Conservation (phyloP, 2,329 filamentous ascomycete genomes). For the Akanthomyces uredinophilus region DNA sequence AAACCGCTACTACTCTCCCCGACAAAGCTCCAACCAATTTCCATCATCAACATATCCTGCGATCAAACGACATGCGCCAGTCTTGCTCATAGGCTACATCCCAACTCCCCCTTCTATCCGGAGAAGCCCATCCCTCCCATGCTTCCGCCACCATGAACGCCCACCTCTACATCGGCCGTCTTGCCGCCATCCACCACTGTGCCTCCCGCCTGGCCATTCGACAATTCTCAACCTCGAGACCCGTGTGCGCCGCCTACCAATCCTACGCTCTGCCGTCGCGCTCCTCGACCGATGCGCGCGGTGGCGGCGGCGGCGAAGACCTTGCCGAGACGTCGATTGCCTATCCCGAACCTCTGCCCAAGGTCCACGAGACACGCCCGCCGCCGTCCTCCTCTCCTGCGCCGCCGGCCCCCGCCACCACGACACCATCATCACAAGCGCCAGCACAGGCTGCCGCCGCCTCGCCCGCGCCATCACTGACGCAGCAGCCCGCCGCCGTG, state of each 20-base stretch:
- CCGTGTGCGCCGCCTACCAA: conserved; percentile 39
- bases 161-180: conserved; percentile 35
- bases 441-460: conserved; percentile 7
- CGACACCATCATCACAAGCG: conserved; percentile 13
- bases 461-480: conserved; percentile 9
- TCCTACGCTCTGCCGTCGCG: conserved; percentile 45
- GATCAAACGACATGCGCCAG: conserved; percentile 1
- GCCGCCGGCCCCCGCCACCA: conserved; percentile 18
- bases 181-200: conserved; percentile 35
- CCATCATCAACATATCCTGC: conserved; percentile 8
- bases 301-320: conserved; percentile 37
- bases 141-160: conserved; percentile 36
- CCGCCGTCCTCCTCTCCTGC: conserved; percentile 25
- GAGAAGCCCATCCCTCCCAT: conserved; percentile 20
- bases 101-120: neutral
- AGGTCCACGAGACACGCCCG: conserved; percentile 49
- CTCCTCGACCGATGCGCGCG: conserved; percentile 35
- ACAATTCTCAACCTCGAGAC: conserved; percentile 36
- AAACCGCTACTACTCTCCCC: neutral
- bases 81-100: neutral
- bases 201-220: conserved; percentile 35
- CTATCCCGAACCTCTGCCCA: conserved; percentile 40
- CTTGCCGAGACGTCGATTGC: conserved; percentile 44
- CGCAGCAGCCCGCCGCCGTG: conserved; percentile 1
- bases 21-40: neutral